Percentiles rank a stretch among this genome's conserved stretches.
Evolutionary conservation across 2,329 filamentous ascomycete genomes (phyloP).

Genomic region (Eutypella sp.): DNA sequence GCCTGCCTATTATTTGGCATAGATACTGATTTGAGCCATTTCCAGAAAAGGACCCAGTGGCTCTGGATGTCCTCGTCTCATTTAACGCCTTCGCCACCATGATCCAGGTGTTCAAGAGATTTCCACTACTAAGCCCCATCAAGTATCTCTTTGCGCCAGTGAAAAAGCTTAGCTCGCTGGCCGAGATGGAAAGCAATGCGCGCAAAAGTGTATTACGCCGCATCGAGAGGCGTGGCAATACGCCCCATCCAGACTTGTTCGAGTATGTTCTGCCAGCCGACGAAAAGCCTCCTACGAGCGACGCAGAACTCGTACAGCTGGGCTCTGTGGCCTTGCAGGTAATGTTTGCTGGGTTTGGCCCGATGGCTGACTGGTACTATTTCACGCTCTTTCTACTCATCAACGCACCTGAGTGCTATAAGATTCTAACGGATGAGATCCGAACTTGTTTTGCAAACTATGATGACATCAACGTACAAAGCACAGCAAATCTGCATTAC

Average conservation of each 20-base stretch:
- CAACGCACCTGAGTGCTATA: slow-evolving; percentile 18
- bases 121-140: slow-evolving; percentile 10
- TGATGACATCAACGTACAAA: slow-evolving; percentile 21
- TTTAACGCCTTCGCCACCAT: background rate
- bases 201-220: slow-evolving; percentile 6
- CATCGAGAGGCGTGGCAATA: slow-evolving; percentile 10
- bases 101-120: background rate
- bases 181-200: slow-evolving; percentile 7
- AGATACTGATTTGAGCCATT: background rate
- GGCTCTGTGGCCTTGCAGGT: slow-evolving; percentile 12
- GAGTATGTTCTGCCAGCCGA: slow-evolving; percentile 12
- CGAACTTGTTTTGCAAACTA: slow-evolving; percentile 22
- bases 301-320: slow-evolving; percentile 7
- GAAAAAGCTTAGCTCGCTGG: slow-evolving; percentile 1
- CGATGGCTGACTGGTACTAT: slow-evolving; percentile 10
- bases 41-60: background rate
- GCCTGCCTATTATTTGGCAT: background rate
- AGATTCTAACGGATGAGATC: slow-evolving; percentile 26
- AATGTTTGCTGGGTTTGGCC: slow-evolving; percentile 13
- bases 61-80: background rate
- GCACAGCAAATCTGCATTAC: slow-evolving; percentile 24
- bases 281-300: background rate
- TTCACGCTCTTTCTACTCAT: slow-evolving; percentile 14
- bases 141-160: slow-evolving; percentile 12
- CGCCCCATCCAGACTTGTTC: slow-evolving; percentile 14